Percentiles rank a stretch among this genome's conserved stretches.
phyloP scores from a whole-genome alignment of 768 basidiomycete genomes.

The Termitomyces sp. region DNA sequence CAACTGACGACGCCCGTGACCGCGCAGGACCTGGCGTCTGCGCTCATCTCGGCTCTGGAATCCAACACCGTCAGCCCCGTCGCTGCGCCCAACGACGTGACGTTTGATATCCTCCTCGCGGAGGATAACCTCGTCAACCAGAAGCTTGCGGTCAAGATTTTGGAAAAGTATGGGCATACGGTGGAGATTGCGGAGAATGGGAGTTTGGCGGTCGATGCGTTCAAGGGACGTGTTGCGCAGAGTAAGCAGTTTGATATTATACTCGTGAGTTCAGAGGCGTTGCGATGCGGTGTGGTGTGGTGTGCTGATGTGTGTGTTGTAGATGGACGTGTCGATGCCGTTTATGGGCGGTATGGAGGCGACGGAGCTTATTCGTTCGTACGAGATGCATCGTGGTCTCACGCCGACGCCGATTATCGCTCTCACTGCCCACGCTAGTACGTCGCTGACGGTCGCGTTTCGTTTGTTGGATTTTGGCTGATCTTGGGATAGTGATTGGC shows the following conservation, averaged over 20 bases:
- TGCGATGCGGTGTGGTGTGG: no score
- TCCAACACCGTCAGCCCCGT: conserved; percentile 90
- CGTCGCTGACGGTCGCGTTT: conserved; percentile 25
- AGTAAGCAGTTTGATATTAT: conserved; percentile 86
- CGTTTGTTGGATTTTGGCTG: not conserved
- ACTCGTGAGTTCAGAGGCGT: conserved; percentile 48
- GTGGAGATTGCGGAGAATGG: conserved; percentile 99
- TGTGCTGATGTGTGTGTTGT: not conserved
- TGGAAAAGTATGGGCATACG: conserved; percentile 92
- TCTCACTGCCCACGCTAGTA: conserved; percentile 94
- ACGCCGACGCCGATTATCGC: conserved; percentile 89
- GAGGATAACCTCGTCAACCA: conserved; percentile 97
- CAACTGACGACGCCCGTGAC: conserved; percentile 90
- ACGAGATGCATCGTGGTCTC: conserved; percentile 62
- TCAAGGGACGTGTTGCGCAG: conserved; percentile 70
- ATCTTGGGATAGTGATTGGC: conserved; percentile 66
- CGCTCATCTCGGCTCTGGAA: conserved; percentile 90
- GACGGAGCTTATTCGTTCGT: conserved; percentile 84
- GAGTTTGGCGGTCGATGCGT: conserved; percentile 86
- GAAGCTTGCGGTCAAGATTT: conserved; percentile 92
- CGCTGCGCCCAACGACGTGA: conserved; percentile 76
- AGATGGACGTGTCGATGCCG: conserved; percentile 99
- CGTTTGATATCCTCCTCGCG: conserved; percentile 90
- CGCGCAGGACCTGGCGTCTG: conserved; percentile 84
- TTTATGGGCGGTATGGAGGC: conserved; percentile 99